Percentiles rank a stretch among this genome's conserved stretches.
phyloP scores from a whole-genome alignment of 2,329 filamentous ascomycete genomes.

The Aspergillus brunneoviolaceus region DNA sequence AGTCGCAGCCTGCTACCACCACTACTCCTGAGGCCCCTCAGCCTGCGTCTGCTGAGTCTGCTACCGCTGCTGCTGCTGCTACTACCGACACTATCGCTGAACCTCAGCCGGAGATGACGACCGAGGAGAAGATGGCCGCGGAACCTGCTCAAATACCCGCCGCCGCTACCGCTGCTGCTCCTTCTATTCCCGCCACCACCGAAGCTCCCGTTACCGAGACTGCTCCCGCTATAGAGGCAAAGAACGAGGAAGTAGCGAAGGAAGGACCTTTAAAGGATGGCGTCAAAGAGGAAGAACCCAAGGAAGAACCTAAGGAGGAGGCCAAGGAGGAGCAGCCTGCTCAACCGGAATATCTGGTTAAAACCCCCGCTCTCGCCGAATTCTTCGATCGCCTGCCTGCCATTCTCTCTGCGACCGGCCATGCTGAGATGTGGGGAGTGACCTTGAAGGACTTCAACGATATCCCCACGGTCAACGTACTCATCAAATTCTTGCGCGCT shows the following conservation, averaged over 20 bases:
- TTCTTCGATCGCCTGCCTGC: constrained; percentile 60
- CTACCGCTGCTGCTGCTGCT: neutral
- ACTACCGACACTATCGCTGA: neutral
- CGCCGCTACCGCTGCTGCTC: constrained; percentile 10
- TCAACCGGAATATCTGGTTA: constrained; percentile 32
- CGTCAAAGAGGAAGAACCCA: neutral
- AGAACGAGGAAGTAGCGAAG: neutral
- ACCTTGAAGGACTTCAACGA: constrained; percentile 56
- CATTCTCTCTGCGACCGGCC: constrained; percentile 57
- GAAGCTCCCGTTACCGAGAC: constrained; percentile 3
- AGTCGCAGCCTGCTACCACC: constrained; percentile 7
- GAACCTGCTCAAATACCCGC: constrained; percentile 4
- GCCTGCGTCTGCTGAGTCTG: neutral
- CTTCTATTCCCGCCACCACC: constrained; percentile 11
- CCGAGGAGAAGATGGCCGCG: neutral
- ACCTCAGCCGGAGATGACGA: constrained; percentile 2
- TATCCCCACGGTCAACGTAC: constrained; percentile 75
- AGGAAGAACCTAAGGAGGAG: constrained; percentile 19
- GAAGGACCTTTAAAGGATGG: neutral
- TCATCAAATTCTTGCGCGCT: constrained; percentile 92
- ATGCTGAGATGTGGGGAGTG: constrained; percentile 87
- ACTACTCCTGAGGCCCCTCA: neutral
- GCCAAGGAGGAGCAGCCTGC: constrained; percentile 29
- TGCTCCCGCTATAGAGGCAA: constrained; percentile 2
- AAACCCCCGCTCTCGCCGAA: constrained; percentile 50